Conservation (phyloP, 1,284 basidiomycete species). For the Coniferiporia weirii region DNA sequence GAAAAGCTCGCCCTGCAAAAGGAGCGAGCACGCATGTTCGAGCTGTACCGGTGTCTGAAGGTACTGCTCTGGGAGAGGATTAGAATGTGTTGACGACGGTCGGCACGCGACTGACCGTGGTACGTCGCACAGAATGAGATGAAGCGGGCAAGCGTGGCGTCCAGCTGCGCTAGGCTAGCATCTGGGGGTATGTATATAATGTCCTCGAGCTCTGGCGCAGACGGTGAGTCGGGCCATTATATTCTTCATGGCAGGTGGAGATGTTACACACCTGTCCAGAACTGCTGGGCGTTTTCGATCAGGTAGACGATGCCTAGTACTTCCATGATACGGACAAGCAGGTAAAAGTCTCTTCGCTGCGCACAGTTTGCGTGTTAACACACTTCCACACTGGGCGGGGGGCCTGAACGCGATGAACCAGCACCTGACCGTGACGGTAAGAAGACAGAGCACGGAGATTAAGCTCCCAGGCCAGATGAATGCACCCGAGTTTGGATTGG, state of each 20-base stretch:
- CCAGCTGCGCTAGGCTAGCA: conserved; percentile 68
- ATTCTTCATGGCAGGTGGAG: conserved; percentile 5
- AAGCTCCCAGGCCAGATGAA: neutral
- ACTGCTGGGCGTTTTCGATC: conserved; percentile 75
- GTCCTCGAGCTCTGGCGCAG: conserved; percentile 71
- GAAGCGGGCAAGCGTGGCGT: conserved; percentile 73
- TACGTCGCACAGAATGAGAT: conserved; percentile 76
- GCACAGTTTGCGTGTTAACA: neutral
- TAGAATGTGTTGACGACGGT: conserved; percentile 10
- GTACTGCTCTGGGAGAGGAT: conserved; percentile 58
- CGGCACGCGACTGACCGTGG: conserved; percentile 57
- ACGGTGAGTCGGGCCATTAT: conserved; percentile 4
- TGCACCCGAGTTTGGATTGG: neutral
- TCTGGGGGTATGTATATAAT: conserved; percentile 63
- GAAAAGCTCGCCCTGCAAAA: conserved; percentile 82
- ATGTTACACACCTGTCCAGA: conserved; percentile 70
- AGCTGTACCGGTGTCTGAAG: conserved; percentile 77
- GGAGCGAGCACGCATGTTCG: conserved; percentile 68
- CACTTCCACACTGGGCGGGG: neutral
- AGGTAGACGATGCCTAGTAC: conserved; percentile 70
- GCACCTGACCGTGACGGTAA: conserved; percentile 18
- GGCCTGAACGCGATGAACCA: neutral
- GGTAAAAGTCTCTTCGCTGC: neutral
- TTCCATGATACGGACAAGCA: conserved; percentile 14
- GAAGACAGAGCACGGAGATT: neutral